These are phyloP conservation scores for Colletotrichum aenigma DNA, from an alignment of 2,329 filamentous ascomycete genomes.

Conservation along the genomic window DNA sequence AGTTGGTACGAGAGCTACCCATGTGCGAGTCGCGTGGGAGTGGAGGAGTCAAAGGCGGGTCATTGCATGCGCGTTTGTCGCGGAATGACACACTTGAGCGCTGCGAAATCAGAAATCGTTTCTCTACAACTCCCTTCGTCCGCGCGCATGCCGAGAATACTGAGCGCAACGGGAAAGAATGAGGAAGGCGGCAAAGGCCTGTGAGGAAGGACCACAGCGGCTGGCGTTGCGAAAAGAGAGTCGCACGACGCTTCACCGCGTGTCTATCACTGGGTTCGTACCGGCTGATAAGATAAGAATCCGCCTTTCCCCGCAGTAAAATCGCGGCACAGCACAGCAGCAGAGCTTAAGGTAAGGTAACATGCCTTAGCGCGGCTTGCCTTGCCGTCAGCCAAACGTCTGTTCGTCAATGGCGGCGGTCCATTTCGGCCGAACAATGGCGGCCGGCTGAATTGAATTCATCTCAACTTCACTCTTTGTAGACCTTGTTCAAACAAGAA, in stretches of 20 bases:
- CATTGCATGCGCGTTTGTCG: not conserved
- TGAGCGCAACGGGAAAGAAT: not conserved
- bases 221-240: not conserved
- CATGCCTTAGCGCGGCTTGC: not conserved
- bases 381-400: not conserved
- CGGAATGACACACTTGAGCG: not conserved
- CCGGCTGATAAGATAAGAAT: slow-evolving; percentile 15
- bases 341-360: not conserved
- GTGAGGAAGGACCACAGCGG: slow-evolving; percentile 3
- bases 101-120: not conserved
- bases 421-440: not conserved
- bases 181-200: slow-evolving; percentile 4
- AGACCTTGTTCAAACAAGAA: not conserved
- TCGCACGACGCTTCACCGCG: not conserved
- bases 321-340: slow-evolving; percentile 1
- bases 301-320: slow-evolving; percentile 9
- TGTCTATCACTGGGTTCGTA: not conserved
- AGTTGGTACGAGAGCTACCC: slow-evolving; percentile 1
- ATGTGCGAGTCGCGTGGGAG: slow-evolving; percentile 9
- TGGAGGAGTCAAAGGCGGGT: slow-evolving; percentile 13
- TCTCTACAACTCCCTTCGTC: slow-evolving; percentile 7
- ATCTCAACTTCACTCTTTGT: not conserved
- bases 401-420: not conserved
- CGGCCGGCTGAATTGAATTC: not conserved
- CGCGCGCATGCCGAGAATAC: slow-evolving; percentile 11